phyloP scores from a whole-genome alignment of 192 early-diverging fungal genomes.

The Allomyces arbusculus region DNA sequence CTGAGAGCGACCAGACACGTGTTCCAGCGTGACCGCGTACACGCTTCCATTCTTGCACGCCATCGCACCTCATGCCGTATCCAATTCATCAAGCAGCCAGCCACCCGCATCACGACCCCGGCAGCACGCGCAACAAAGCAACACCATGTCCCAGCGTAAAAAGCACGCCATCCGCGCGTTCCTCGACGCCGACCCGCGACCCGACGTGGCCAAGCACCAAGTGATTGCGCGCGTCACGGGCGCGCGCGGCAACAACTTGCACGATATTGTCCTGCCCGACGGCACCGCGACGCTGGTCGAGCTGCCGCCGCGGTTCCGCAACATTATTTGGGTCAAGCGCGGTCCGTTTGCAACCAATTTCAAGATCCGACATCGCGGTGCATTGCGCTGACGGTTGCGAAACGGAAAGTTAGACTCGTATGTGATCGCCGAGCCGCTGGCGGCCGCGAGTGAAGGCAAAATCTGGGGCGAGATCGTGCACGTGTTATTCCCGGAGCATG shows the following conservation, averaged over 20 bases:
- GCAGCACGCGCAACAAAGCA: too few relatives aligned
- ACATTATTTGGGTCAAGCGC: conserved; percentile 63
- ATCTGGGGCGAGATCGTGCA: conserved; percentile 54
- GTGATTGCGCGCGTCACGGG: conserved; percentile 35
- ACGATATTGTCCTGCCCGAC: conserved; percentile 38
- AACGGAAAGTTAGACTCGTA: conserved; percentile 23
- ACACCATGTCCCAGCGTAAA: neutral
- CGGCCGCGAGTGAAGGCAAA: conserved; percentile 32
- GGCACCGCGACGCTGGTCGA: conserved; percentile 34
- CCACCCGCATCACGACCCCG: too few relatives aligned
- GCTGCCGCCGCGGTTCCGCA: conserved; percentile 58
- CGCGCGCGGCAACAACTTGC: conserved; percentile 48
- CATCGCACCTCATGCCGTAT: too few relatives aligned
- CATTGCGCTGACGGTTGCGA: neutral
- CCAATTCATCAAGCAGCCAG: too few relatives aligned
- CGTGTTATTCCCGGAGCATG: conserved; percentile 50
- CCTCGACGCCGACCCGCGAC: conserved; percentile 3
- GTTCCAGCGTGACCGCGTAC: too few relatives aligned
- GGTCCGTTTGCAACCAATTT: conserved; percentile 20
- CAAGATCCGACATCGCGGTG: neutral
- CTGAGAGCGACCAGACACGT: too few relatives aligned
- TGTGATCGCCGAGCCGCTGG: conserved; percentile 40
- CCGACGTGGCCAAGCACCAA: conserved; percentile 3
- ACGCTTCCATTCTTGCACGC: too few relatives aligned
- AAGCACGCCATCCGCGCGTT: neutral